phyloP scores from a whole-genome alignment of 441 rosid species.

The Capsella rubella region DNA sequence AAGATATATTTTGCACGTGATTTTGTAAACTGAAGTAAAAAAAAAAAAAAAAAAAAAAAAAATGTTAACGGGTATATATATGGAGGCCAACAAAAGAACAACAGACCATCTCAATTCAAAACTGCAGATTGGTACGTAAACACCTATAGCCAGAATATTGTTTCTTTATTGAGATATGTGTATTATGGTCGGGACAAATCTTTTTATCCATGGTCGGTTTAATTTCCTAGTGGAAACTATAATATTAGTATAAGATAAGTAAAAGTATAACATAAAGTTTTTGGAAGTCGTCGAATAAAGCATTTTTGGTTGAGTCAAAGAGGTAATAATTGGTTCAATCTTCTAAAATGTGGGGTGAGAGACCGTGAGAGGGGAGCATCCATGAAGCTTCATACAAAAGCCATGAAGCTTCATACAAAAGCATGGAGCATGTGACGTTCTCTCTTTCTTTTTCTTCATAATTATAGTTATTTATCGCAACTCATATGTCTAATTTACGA shows the following conservation, averaged over 20 bases:
- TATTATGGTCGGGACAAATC: neutral
- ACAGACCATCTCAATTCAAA: neutral
- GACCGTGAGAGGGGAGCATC: slow-evolving; percentile 32
- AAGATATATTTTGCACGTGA: neutral
- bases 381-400: slow-evolving; percentile 44
- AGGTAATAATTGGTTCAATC: slow-evolving; percentile 33
- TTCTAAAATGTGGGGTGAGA: slow-evolving; percentile 26
- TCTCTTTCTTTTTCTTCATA: slow-evolving; percentile 16
- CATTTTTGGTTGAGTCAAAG: slow-evolving; percentile 28
- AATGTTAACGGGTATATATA: neutral
- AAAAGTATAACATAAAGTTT: neutral
- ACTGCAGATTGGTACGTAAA: slow-evolving; percentile 1
- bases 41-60: no score
- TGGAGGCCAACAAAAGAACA: neutral
- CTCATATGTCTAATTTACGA: slow-evolving; percentile 1
- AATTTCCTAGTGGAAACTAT: neutral
- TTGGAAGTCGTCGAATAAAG: slow-evolving; percentile 24
- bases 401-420: slow-evolving; percentile 44
- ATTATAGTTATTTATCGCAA: slow-evolving; percentile 1
- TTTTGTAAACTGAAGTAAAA: neutral
- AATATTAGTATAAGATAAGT: neutral
- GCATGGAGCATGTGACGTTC: slow-evolving; percentile 40
- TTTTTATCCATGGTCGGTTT: slow-evolving; percentile 7
- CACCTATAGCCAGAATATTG: neutral
- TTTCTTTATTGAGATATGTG: slow-evolving; percentile 20